Evolutionary conservation across 371 early-diverging fungal species (phyloP), one percentile per base, ranked within the genome.

Genomic region (Choanephora cucurbitarum): DNA sequence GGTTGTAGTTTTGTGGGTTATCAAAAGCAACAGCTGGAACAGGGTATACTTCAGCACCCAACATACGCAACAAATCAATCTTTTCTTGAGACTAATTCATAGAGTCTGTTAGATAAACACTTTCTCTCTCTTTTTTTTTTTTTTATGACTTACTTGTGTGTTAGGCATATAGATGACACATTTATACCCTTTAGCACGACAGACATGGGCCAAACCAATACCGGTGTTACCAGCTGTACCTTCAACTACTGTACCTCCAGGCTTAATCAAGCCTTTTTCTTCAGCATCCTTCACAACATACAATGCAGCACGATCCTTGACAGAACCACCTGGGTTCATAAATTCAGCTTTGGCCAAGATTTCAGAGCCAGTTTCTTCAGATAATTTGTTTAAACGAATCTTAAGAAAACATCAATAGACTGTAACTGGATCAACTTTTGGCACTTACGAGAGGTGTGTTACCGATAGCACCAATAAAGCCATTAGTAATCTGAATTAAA

Each of bases 311-410:
- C 97, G 86, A 72, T 97, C 97, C 75, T 97, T 97, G 68, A 97
- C 97, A 7, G 91, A 91, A 18, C 97, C 97, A 49, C 97, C 97
- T n/a, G 97, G 95, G 70, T 97, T 97, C 96, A 97, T 95, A 71
- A 91, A 97, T 79, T 97, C 97, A 45, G 95, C 96, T 74, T 97
- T 97, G 55, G 88, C 97, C 24, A 90, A 75, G 52, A 97, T 93
- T 47, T 92, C 85, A 61, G 91, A 90, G 37, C 94, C 93, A 4
- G 93, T 93, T 64, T 91, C 91, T 42, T 89, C 69, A 67, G 92
- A 92, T 55, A 93, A 49, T 45, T 75, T 76, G 55, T 82, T 82
- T 55, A 93, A 79, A 28, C 88, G 88, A 50, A 92, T 82, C 91
- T 90, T 5, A 28, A 28, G 7, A 28, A 28, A 28, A 28, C 3